Conservation (phyloP, 73 alveolate species). For the Stentor coeruleus region DNA sequence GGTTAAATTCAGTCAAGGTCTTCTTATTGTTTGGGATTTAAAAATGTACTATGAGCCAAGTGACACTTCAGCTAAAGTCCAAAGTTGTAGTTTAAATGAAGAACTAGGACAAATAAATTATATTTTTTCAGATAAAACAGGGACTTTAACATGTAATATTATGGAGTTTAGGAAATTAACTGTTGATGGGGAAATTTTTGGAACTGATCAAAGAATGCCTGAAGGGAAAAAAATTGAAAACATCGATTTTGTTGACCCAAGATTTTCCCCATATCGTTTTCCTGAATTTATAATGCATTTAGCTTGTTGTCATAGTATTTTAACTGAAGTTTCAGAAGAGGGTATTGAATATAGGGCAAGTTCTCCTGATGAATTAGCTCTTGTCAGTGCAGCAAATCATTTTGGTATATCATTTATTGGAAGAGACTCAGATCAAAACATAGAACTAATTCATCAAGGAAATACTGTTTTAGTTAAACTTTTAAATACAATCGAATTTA, state of each 20-base stretch:
- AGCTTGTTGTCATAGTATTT: conserved; percentile 90
- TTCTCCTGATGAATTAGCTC: conserved; percentile 46
- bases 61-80: conserved; percentile 77
- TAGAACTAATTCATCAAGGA: too few relatives aligned
- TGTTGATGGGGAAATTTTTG: conserved; percentile 79
- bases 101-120: conserved; percentile 93
- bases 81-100: conserved; percentile 83
- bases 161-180: conserved; percentile 86
- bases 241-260: conserved; percentile 78
- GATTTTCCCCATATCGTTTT: conserved; percentile 32
- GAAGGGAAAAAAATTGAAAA: conserved; percentile 51
- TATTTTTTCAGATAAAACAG: conserved; percentile 94
- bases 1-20: conserved; percentile 86
- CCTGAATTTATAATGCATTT: conserved; percentile 52
- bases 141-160: conserved; percentile 88
- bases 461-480: too few relatives aligned
- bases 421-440: conserved; percentile 40
- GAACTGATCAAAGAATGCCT: conserved; percentile 34
- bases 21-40: conserved; percentile 78
- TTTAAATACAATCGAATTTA: conserved; percentile 51
- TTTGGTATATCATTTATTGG: conserved; percentile 30
- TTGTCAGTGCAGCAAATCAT: too few relatives aligned
- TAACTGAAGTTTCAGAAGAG: conserved; percentile 69
- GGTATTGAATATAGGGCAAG: conserved; percentile 45
- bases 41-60: conserved; percentile 54